Percentiles rank a stretch among this genome's conserved stretches.
phyloP scores from a whole-genome alignment of 2,329 filamentous ascomycete species.

The Hypoxylon sp. region DNA sequence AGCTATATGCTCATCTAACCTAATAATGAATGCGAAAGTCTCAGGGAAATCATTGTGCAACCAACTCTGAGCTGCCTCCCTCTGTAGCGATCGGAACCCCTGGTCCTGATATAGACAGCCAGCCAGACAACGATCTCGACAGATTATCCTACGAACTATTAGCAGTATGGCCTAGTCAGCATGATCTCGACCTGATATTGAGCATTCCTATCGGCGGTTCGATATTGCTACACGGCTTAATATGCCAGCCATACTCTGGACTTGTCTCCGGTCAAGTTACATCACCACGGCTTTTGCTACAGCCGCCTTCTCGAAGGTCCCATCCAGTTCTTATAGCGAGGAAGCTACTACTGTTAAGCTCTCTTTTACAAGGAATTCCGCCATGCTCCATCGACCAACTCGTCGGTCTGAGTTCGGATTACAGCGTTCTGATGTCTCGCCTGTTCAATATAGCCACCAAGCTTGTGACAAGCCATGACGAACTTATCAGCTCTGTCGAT shows the following conservation, averaged over 20 bases:
- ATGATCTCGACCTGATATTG: slow-evolving; percentile 58
- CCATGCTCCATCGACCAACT: slow-evolving; percentile 25
- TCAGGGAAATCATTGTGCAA: background rate
- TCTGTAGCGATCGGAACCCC: background rate
- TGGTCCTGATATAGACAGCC: slow-evolving; percentile 16
- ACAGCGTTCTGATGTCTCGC: slow-evolving; percentile 30
- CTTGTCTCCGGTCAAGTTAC: slow-evolving; percentile 38
- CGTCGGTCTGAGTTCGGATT: slow-evolving; percentile 19
- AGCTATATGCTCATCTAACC: background rate
- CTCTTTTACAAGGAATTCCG: slow-evolving; percentile 56
- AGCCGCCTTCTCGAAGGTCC: slow-evolving; percentile 48
- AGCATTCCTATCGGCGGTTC: slow-evolving; percentile 53
- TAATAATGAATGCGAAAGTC: slow-evolving; percentile 13
- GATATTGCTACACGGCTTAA: slow-evolving; percentile 55
- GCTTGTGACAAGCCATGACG: slow-evolving; percentile 63
- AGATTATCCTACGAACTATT: slow-evolving; percentile 54
- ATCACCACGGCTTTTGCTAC: slow-evolving; percentile 54
- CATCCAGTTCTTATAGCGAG: slow-evolving; percentile 61
- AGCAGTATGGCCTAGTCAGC: slow-evolving; percentile 57
- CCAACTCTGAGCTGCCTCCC: background rate
- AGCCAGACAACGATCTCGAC: slow-evolving; percentile 35
- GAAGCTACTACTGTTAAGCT: slow-evolving; percentile 57
- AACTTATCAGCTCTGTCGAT: slow-evolving; percentile 62
- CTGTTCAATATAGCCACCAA: slow-evolving; percentile 53
- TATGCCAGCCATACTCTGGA: slow-evolving; percentile 55